Base-by-base conservation (phyloP, 2,329 filamentous ascomycete genomes). In the Plectosphaerella sp. region DNA sequence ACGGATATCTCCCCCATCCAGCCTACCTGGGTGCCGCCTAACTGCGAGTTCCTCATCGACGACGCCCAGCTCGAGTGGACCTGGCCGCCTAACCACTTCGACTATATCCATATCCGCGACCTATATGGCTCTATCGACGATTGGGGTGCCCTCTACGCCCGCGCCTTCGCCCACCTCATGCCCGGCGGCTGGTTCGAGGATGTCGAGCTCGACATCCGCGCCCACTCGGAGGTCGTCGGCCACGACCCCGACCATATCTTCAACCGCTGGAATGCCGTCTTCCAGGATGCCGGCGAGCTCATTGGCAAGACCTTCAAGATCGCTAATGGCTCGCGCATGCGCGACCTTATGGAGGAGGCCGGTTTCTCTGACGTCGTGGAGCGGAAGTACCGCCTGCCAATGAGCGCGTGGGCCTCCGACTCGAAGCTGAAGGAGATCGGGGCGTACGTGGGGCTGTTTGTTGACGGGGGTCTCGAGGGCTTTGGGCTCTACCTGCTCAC, bases 101-200 rank as follows among this genome's bases (percentile, higher is more conserved):
- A 86, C 64, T 81, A 77, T 57, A 77, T 87, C 50, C 84, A 86
- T 61, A 77, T 79, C 8, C 76, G 79, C 8, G 62, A 82, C 59
- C 73, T 88, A 67, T 71, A 73, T 2, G 84, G 84, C 18, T 74
- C 76, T 47, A 77, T 86, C 56, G 65, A 71, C 1, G 76, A 83
- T 57, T 87, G 83, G 69, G 69, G 72, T 18, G 66, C 74, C 11
- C 67, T 87, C 8, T 76, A 87, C 54, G 64, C 64, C 12, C 78
- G 81, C 52, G 65, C 75, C 1, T 80, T 68, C 55, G 66, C 67
- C 50, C 76, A 82, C 53, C 65, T 83, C 18, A 77, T 76, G 56
- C 64, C 64, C 1, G 65, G 67, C 4, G 67, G 65, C 12, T 70
- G 62, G 58, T 55, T 69, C 10, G 62, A 69, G 53, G 56, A 62